Conservation (phyloP, 768 basidiomycete genomes). For the Phylloporus rhodoxanthus region DNA sequence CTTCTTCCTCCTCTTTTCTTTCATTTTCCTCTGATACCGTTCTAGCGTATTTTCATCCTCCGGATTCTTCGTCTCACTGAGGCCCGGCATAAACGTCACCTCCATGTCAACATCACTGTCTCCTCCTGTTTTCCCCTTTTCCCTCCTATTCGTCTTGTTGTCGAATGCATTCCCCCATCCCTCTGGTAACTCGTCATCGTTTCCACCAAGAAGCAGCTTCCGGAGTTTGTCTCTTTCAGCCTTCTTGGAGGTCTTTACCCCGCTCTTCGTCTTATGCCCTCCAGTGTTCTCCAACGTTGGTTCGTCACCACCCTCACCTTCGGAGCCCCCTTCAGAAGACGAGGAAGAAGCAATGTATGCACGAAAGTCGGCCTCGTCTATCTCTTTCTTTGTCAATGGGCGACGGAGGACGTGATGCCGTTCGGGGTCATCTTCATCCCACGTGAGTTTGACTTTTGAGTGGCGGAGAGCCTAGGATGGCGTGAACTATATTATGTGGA, state of each 20-base stretch:
- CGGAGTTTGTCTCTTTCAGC: conserved; percentile 66
- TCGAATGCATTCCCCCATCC: conserved; percentile 62
- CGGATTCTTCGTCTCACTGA: conserved; percentile 49
- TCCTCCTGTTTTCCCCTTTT: conserved; percentile 13
- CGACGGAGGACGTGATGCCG: conserved; percentile 77
- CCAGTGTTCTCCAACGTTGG: conserved; percentile 2
- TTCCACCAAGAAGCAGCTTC: conserved; percentile 64
- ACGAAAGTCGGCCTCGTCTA: conserved; percentile 87
- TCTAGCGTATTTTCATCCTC: conserved; percentile 86
- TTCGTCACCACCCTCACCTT: conserved; percentile 17
- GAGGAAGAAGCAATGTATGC: conserved; percentile 70
- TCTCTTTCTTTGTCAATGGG: conserved; percentile 71
- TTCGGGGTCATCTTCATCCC: conserved; percentile 96
- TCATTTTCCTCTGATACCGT: conserved; percentile 82
- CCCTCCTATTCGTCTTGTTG: conserved; percentile 7
- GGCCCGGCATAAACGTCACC: conserved; percentile 88
- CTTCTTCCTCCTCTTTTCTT: conserved; percentile 80
- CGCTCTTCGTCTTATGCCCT: conserved; percentile 5
- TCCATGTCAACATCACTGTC: conserved; percentile 74
- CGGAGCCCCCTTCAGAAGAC: conserved; percentile 53
- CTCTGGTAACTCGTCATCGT: conserved; percentile 68
- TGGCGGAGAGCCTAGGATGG: conserved; percentile 79
- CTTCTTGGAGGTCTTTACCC: conserved; percentile 31
- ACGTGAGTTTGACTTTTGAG: conserved; percentile 95
- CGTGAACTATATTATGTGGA: neutral